phyloP scores from a whole-genome alignment of 768 basidiomycete species.

The Tubosaeta brunneosetosa region DNA sequence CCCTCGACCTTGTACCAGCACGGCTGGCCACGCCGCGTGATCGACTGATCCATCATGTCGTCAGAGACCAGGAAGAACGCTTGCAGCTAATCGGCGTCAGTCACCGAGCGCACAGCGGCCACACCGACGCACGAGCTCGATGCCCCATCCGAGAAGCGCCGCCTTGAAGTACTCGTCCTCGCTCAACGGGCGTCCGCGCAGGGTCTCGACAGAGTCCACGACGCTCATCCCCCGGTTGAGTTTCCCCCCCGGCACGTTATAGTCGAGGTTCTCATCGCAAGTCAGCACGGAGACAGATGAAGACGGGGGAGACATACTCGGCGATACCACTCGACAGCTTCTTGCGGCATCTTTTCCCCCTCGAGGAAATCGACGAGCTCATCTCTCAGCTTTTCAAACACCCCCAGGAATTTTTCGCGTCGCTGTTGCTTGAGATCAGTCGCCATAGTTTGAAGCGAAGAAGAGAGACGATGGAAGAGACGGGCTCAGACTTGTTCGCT shows the following conservation, averaged over 20 bases:
- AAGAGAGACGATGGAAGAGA: background rate
- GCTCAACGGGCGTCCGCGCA: conserved; percentile 62
- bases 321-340: conserved; percentile 82
- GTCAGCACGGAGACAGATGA: background rate
- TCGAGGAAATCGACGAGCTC: conserved; percentile 71
- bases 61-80: conserved; percentile 95
- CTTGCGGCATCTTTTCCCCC: conserved; percentile 72
- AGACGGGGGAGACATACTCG: conserved; percentile 45
- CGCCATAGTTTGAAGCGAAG: conserved; percentile 4
- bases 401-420: conserved; percentile 63
- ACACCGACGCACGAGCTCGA: conserved; percentile 72
- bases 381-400: conserved; percentile 67
- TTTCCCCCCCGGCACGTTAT: conserved; percentile 96
- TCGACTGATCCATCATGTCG: conserved; percentile 95
- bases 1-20: conserved; percentile 82
- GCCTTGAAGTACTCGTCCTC: conserved; percentile 88
- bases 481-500: background rate
- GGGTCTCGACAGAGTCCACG: conserved; percentile 86
- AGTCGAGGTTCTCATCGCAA: conserved; percentile 66
- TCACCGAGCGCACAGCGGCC: background rate
- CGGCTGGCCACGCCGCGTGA: conserved; percentile 90
- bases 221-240: conserved; percentile 96
- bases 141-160: conserved; percentile 90
- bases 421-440: conserved; percentile 38
- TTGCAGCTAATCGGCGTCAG: conserved; percentile 61